Evolutionary conservation across 176 grass and related monocot genomes (phyloP).

Genomic region (Elaeis guineensis): DNA sequence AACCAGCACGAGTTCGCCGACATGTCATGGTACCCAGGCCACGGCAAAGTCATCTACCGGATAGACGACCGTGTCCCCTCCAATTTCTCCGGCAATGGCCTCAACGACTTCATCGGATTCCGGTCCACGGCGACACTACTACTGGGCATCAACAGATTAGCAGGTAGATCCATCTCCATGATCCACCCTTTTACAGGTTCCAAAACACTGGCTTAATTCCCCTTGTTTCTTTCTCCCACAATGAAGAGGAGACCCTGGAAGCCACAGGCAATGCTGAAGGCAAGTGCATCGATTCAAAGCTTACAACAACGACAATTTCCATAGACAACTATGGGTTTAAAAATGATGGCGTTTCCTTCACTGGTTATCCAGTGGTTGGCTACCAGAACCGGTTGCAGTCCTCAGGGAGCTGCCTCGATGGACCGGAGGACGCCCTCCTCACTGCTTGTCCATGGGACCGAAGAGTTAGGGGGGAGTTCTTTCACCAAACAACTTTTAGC

Average conservation of each 20-base stretch:
- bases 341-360: constrained; percentile 27
- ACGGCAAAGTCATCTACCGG: constrained; percentile 29
- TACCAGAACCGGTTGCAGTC: constrained; percentile 51
- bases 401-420: constrained; percentile 31
- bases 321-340: constrained; percentile 13
- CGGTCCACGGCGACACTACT: constrained; percentile 14
- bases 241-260: constrained; percentile 26
- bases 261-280: constrained; percentile 20
- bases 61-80: constrained; percentile 35
- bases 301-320: constrained; percentile 8
- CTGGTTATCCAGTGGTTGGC: constrained; percentile 59
- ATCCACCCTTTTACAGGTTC: no score
- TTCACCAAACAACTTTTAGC: constrained; percentile 62
- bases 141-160: constrained; percentile 11
- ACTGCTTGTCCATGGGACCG: constrained; percentile 59
- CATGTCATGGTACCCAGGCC: constrained; percentile 26
- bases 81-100: constrained; percentile 31
- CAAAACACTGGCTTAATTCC: no score
- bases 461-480: constrained; percentile 31
- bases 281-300: constrained; percentile 26
- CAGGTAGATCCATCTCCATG: constrained; percentile 5
- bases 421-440: constrained; percentile 36
- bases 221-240: not conserved
- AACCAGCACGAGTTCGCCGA: constrained; percentile 12
- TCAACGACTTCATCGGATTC: constrained; percentile 39